A percentile compares a stretch with the other conserved stretches of the same genome.
phyloP scores from a whole-genome alignment of 352 stramenopile genomes.

The Phytophthora colocasiae region DNA sequence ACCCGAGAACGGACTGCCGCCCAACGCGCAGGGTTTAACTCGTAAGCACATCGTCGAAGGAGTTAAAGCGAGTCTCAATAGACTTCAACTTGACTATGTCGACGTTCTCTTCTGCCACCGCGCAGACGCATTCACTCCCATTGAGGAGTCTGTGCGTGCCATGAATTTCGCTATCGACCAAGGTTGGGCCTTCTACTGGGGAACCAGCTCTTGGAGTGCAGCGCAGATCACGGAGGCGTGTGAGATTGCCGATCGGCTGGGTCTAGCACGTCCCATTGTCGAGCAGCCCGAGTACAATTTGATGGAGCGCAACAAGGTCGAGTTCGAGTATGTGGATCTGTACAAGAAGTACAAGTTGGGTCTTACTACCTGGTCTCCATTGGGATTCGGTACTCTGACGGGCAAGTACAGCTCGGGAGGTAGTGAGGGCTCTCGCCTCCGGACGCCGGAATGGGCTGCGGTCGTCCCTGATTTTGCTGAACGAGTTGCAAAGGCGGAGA shows the following conservation, averaged over 20 bases:
- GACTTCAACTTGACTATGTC: constrained; percentile 44
- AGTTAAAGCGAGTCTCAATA: constrained; percentile 40
- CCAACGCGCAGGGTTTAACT: constrained; percentile 41
- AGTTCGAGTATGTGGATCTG: constrained; percentile 59
- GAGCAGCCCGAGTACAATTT: constrained; percentile 73
- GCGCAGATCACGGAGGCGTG: constrained; percentile 56
- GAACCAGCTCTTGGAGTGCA: constrained; percentile 57
- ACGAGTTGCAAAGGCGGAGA: constrained; percentile 17
- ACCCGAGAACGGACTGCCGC: neutral
- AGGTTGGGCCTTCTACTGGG: constrained; percentile 61
- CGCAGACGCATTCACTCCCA: constrained; percentile 39
- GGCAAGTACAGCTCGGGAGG: constrained; percentile 64
- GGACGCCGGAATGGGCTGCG: constrained; percentile 13
- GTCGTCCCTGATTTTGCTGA: constrained; percentile 27
- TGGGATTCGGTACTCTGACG: constrained; percentile 61
- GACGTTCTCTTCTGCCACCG: constrained; percentile 52
- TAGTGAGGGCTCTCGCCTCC: constrained; percentile 34
- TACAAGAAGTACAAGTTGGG: constrained; percentile 65
- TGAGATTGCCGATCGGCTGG: constrained; percentile 40
- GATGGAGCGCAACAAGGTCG: constrained; percentile 55
- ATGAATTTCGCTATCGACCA: constrained; percentile 57
- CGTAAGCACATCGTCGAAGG: constrained; percentile 63
- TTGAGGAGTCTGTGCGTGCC: constrained; percentile 55
- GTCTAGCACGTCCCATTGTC: constrained; percentile 37
- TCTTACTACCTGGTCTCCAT: constrained; percentile 38